Evolutionary conservation across 2,329 filamentous ascomycete genomes (phyloP).

Genomic region (Dactylonectria estremocensis): DNA sequence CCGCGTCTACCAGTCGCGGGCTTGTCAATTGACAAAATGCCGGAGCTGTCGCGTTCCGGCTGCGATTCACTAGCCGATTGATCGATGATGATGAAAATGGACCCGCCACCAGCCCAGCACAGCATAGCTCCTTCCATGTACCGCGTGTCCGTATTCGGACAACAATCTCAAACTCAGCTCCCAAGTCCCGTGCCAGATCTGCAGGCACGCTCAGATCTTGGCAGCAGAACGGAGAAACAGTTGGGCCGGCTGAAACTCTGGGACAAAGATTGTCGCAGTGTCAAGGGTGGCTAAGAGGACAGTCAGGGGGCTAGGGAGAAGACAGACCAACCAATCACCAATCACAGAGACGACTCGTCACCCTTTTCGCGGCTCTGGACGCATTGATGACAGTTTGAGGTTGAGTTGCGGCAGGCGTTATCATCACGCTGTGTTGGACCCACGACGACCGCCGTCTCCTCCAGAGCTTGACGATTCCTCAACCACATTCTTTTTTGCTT

Average conservation of each 20-base stretch:
- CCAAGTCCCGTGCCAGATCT: not conserved
- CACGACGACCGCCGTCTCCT: not conserved
- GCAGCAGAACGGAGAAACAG: constrained; percentile 34
- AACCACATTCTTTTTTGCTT: constrained; percentile 28
- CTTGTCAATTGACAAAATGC: constrained; percentile 14
- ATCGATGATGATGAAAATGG: not conserved
- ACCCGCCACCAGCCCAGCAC: constrained; percentile 23
- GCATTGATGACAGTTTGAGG: constrained; percentile 34
- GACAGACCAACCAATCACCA: constrained; percentile 11
- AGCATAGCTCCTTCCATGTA: not conserved
- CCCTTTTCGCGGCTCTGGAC: constrained; percentile 1
- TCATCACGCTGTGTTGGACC: constrained; percentile 10
- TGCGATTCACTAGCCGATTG: constrained; percentile 42
- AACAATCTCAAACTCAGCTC: not conserved
- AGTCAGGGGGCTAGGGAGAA: not conserved
- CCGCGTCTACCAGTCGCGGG: constrained; percentile 30
- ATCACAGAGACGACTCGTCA: constrained; percentile 23
- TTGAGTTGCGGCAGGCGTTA: constrained; percentile 28
- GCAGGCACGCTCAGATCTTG: not conserved
- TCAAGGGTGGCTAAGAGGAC: not conserved
- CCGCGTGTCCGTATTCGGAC: constrained; percentile 26
- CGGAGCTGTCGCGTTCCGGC: constrained; percentile 46
- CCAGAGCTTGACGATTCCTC: constrained; percentile 11
- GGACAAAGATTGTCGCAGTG: not conserved
- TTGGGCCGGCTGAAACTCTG: constrained; percentile 25